Evolutionary conservation across 768 basidiomycete genomes (phyloP).

Genomic region (Gloeopeniophorella convolvens): DNA sequence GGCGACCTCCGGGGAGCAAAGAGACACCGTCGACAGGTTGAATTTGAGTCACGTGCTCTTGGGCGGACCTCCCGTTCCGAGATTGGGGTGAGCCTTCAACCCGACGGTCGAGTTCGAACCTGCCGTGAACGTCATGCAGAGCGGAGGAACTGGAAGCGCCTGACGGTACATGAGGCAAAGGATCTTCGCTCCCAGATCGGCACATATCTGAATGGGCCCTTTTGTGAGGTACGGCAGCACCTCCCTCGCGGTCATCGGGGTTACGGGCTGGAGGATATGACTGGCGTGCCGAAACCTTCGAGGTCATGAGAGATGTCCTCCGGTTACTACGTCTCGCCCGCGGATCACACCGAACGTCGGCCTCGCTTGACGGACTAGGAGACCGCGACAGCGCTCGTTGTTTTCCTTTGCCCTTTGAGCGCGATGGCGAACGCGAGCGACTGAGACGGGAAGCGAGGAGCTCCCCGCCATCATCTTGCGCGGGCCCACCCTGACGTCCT

Average conservation of each 20-base stretch:
- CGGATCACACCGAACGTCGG: neutral
- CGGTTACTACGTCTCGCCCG: neutral
- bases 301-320: neutral
- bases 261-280: neutral
- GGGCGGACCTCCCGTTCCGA: neutral
- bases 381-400: neutral
- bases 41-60: neutral
- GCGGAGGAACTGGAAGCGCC: too few relatives aligned
- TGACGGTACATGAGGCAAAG: too few relatives aligned
- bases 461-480: neutral
- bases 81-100: neutral
- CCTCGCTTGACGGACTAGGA: neutral
- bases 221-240: neutral
- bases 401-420: constrained; percentile 5
- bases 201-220: neutral
- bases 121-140: too few relatives aligned
- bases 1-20: neutral
- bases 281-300: neutral
- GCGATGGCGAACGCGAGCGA: neutral
- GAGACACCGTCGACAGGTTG: neutral
- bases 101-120: too few relatives aligned
- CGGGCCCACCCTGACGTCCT: neutral
- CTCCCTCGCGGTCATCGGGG: neutral
- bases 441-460: too few relatives aligned
- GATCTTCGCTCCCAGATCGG: too few relatives aligned